Conservation (phyloP, 495 filamentous ascomycete genomes). For the Penicillium salamii region DNA sequence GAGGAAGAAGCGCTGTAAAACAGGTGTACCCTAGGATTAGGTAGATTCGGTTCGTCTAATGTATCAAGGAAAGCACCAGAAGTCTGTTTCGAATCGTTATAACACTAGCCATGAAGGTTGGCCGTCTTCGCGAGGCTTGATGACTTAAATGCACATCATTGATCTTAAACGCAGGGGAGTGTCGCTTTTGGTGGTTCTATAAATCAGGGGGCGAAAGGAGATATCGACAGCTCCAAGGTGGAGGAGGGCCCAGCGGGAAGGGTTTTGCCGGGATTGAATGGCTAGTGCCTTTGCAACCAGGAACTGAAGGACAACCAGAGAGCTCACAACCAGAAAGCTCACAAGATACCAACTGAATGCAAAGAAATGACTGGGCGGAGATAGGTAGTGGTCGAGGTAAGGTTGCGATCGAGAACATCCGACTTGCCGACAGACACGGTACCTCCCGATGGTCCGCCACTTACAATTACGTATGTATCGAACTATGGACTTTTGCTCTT, state of each 20-base stretch:
- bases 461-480: background rate
- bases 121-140: slow-evolving; percentile 4
- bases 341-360: background rate
- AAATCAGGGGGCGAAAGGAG: background rate
- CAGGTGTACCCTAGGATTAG: background rate
- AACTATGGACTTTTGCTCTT: too few relatives aligned
- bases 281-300: too few relatives aligned
- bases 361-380: background rate
- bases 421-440: slow-evolving; percentile 27
- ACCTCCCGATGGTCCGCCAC: slow-evolving; percentile 23
- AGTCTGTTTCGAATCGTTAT: slow-evolving; percentile 3
- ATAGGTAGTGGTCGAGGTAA: background rate
- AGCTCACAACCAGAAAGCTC: background rate
- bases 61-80: slow-evolving; percentile 6
- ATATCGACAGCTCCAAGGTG: background rate
- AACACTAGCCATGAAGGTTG: slow-evolving; percentile 25
- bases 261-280: background rate
- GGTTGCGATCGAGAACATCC: slow-evolving; percentile 15
- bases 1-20: background rate
- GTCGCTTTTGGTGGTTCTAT: background rate
- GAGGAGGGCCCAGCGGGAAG: background rate
- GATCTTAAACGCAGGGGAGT: background rate
- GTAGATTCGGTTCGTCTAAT: background rate
- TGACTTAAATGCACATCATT: slow-evolving; percentile 23
- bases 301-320: background rate